phyloP scores from a whole-genome alignment of 345 rosid genomes.

The Lumnitzera racemosa region DNA sequence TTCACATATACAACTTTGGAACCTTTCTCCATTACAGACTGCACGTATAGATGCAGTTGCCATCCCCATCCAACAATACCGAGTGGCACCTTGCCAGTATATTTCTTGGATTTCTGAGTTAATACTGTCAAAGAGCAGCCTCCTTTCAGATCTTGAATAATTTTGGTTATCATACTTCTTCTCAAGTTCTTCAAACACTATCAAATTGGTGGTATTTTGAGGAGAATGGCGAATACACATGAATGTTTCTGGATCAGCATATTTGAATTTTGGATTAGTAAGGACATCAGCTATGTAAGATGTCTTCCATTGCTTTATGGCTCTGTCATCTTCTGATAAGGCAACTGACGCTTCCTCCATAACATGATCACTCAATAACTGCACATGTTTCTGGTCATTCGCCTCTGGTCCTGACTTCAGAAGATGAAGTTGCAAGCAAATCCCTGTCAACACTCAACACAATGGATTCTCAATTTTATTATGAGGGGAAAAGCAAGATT shows the following conservation, averaged over 20 bases:
- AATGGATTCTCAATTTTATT: slow-evolving; percentile 8
- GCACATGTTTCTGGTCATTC: slow-evolving; percentile 51
- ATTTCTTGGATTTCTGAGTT: slow-evolving; percentile 45
- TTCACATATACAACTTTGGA: slow-evolving; percentile 33
- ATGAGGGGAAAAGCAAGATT: background rate
- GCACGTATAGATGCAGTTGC: slow-evolving; percentile 56
- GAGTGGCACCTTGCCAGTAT: slow-evolving; percentile 23
- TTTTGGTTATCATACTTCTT: slow-evolving; percentile 33
- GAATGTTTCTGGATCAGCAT: slow-evolving; percentile 33
- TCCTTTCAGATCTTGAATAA: slow-evolving; percentile 56
- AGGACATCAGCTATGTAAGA: slow-evolving; percentile 47
- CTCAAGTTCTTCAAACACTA: slow-evolving; percentile 69
- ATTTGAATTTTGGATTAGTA: slow-evolving; percentile 35
- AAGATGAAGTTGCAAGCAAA: slow-evolving; percentile 83
- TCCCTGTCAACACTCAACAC: slow-evolving; percentile 26
- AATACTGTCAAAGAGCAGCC: slow-evolving; percentile 56
- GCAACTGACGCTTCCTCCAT: slow-evolving; percentile 28
- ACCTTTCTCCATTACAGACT: slow-evolving; percentile 18
- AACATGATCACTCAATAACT: slow-evolving; percentile 67
- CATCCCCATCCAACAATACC: no score
- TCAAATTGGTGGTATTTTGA: slow-evolving; percentile 47
- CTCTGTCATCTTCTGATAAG: slow-evolving; percentile 23
- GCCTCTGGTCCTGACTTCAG: slow-evolving; percentile 69
- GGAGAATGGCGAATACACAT: slow-evolving; percentile 42
- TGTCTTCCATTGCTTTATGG: slow-evolving; percentile 43